phyloP scores from a whole-genome alignment of 768 basidiomycete genomes.

The Dioszegia crocea region DNA sequence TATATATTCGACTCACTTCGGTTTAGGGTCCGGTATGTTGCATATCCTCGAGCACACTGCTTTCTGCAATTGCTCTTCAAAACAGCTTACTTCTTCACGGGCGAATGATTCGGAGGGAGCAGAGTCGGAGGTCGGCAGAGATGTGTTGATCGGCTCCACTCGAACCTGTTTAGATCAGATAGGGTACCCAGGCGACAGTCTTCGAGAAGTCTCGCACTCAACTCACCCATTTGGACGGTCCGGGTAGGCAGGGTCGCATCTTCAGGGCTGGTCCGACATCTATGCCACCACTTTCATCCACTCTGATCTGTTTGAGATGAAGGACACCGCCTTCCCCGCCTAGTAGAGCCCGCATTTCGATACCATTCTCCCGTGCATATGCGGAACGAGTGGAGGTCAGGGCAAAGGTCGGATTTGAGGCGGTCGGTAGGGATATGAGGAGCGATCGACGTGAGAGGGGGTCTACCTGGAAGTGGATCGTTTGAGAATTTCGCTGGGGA shows the following conservation, averaged over 20 bases:
- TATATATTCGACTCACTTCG: constrained; percentile 34
- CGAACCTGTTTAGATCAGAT: neutral
- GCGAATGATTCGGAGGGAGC: neutral
- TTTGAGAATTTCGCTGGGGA: constrained; percentile 12
- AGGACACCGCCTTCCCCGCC: constrained; percentile 36
- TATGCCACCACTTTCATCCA: neutral
- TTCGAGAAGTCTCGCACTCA: neutral
- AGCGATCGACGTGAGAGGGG: constrained; percentile 45
- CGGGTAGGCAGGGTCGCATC: constrained; percentile 1
- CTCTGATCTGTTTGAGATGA: constrained; percentile 4
- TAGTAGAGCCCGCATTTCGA: constrained; percentile 28
- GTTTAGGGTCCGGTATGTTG: constrained; percentile 59
- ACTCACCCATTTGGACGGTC: constrained; percentile 1
- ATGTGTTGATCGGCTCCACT: constrained; percentile 5
- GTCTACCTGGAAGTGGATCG: constrained; percentile 39
- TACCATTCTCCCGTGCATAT: constrained; percentile 11
- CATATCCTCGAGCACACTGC: constrained; percentile 66
- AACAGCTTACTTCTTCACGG: constrained; percentile 11
- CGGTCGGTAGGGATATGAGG: constrained; percentile 17
- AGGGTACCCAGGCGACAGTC: neutral
- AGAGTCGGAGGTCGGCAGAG: neutral
- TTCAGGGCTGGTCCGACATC: neutral
- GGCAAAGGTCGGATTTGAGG: constrained; percentile 13
- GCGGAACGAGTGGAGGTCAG: constrained; percentile 25
- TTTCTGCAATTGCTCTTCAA: constrained; percentile 53